These are phyloP conservation scores for Scheffersomyces insectosa DNA, from an alignment of 1,139 yeast genomes.

Conservation along the genomic window DNA sequence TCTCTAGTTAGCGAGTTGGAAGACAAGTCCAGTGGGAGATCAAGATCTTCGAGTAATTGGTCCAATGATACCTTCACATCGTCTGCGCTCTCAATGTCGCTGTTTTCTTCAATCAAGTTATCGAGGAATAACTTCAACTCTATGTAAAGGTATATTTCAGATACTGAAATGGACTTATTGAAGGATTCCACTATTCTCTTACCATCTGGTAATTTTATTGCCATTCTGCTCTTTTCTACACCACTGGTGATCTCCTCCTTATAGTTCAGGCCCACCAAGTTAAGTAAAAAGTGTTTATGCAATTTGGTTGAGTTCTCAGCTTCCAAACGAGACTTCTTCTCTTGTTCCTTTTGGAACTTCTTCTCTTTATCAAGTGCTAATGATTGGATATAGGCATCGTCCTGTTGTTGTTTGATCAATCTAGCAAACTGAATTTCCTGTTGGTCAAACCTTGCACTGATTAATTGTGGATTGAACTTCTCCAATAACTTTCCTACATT, in stretches of 20 bases:
- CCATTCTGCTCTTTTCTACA: constrained; percentile 23
- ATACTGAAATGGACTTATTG: constrained; percentile 45
- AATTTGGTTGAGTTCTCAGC: neutral
- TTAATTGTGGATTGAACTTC: constrained; percentile 52
- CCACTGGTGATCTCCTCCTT: constrained; percentile 4
- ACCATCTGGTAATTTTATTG: constrained; percentile 55
- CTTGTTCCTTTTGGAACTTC: constrained; percentile 30
- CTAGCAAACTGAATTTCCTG: constrained; percentile 55
- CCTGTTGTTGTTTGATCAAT: constrained; percentile 54
- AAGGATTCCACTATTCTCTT: constrained; percentile 60
- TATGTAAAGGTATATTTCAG: constrained; percentile 65
- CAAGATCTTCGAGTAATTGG: neutral
- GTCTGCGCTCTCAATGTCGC: constrained; percentile 7
- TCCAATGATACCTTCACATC: constrained; percentile 6
- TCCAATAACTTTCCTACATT: constrained; percentile 38
- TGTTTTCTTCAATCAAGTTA: constrained; percentile 8
- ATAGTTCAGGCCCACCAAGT: constrained; percentile 3
- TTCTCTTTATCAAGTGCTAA: constrained; percentile 45
- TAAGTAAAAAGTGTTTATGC: constrained; percentile 1
- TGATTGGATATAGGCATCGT: constrained; percentile 54
- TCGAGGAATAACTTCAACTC: constrained; percentile 43
- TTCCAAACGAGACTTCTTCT: constrained; percentile 5
- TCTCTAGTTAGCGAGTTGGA: constrained; percentile 5
- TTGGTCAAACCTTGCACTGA: constrained; percentile 51
- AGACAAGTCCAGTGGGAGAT: neutral